Evolutionary conservation across 2,329 filamentous ascomycete genomes (phyloP), one percentile per base, ranked within the genome.

Genomic region (Diaporthe sp.): DNA sequence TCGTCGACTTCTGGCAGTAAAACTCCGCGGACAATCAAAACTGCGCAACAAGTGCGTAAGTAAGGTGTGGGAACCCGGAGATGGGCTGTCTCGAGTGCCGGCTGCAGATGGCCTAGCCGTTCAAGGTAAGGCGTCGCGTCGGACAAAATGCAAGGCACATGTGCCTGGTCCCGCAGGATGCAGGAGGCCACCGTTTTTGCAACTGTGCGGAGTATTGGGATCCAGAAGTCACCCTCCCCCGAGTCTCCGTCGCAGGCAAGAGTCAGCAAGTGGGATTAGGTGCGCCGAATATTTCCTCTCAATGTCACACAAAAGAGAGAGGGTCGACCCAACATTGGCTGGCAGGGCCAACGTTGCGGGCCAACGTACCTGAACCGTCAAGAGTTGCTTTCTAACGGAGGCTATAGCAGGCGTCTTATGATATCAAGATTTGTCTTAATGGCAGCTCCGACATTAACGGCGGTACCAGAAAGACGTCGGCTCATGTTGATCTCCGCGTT

Each of bases 81-180:
- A 55, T 55, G 65, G 65, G 47, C 49, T 49, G 55, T 57, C 63
- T 65, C 65, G 65, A 71, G 31, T 71, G 72, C 57, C 57, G 75
- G 15, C 17, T 74, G 63, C 65, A 76, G 71, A 28, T 34, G 72
- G 22, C 22, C 71, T 63, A 74, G n/a, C 75, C 22, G 12, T 28
- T 44, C 31, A 10, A 31, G 49, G 75, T 39, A 74, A 74, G 51
- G 65, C 60, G 55, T 42, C 42, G 65, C 58, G 51, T 74, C 65
- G 72, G 75, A 74, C 75, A 74, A 74, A 60, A 71, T 71, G 65
- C 75, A 74, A 58, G 61, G 75, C 72, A 76, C 72, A 68, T 70
- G 74, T 73, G 71, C 70, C 74, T 58, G 51, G 74, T 51, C 39
- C 49, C 71, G 65, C 70, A 70, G 55, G 51, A 68, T 74, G 53